A percentile compares a stretch with the other conserved stretches of the same genome.
Evolutionary conservation across 257 asterid species (phyloP).

Genomic region (Rhazya stricta): DNA sequence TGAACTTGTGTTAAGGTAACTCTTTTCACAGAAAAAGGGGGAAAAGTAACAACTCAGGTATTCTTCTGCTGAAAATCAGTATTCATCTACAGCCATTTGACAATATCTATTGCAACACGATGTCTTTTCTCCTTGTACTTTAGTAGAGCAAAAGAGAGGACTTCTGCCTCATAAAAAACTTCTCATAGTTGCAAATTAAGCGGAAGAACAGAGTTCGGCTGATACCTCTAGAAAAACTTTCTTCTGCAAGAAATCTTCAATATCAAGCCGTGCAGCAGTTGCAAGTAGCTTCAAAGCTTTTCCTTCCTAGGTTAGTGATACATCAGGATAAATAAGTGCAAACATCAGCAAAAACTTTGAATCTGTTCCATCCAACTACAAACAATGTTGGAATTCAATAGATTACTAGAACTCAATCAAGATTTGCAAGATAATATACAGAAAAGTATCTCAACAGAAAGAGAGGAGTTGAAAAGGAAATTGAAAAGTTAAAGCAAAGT

Average conservation of each 20-base stretch:
- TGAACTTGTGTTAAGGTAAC: not conserved
- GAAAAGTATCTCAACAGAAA: not conserved
- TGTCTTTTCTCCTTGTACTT: not conserved
- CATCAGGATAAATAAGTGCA: not conserved
- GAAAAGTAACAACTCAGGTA: not conserved
- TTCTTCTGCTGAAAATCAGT: not conserved
- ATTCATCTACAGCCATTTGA: not conserved
- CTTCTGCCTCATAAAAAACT: not conserved
- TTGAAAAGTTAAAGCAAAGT: not conserved
- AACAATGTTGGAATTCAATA: not conserved
- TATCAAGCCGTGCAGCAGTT: constrained; percentile 90
- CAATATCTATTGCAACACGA: not conserved
- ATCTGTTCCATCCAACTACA: not conserved
- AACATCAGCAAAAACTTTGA: not conserved
- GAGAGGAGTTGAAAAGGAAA: not conserved
- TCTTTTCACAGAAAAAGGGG: not conserved
- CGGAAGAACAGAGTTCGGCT: constrained; percentile 10
- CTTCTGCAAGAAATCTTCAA: constrained; percentile 97
- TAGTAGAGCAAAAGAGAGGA: not conserved
- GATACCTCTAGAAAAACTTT: constrained; percentile 88
- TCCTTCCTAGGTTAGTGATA: constrained; percentile 55
- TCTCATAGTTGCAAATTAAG: not conserved
- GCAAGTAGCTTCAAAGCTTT: constrained; percentile 90
- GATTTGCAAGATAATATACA: not conserved
- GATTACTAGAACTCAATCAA: not conserved